Evolutionary conservation across 192 early-diverging fungal species (phyloP).

Genomic region (Coemansia furcata): DNA sequence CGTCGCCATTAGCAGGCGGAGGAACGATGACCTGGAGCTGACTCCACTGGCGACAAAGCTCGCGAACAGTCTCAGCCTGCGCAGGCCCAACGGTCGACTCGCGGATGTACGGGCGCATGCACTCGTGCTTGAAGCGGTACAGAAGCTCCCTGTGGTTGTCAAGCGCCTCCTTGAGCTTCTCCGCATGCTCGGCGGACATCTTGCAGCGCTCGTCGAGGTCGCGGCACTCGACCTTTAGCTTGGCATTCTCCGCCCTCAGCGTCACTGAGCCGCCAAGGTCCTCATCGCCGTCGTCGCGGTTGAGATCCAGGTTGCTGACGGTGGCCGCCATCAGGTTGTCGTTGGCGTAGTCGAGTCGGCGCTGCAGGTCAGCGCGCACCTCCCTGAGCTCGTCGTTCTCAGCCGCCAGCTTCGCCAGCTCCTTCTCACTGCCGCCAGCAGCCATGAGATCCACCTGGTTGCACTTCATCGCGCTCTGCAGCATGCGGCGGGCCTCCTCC

Average conservation of each 20-base stretch:
- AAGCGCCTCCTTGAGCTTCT: slow-evolving; percentile 11
- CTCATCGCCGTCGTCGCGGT: slow-evolving; percentile 5
- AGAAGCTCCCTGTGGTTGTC: slow-evolving; percentile 6
- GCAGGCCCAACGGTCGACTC: slow-evolving; percentile 36
- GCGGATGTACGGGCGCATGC: slow-evolving; percentile 31
- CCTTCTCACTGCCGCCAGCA: slow-evolving; percentile 13
- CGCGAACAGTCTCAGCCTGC: slow-evolving; percentile 31
- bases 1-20: neutral
- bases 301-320: slow-evolving; percentile 11
- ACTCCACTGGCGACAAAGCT: slow-evolving; percentile 39
- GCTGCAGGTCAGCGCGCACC: slow-evolving; percentile 27
- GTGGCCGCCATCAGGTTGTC: slow-evolving; percentile 20
- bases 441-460: slow-evolving; percentile 10
- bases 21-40: slow-evolving; percentile 37
- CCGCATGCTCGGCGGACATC: slow-evolving; percentile 11
- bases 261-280: slow-evolving; percentile 8
- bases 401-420: slow-evolving; percentile 12
- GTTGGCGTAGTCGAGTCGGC: slow-evolving; percentile 24
- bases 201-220: slow-evolving; percentile 11
- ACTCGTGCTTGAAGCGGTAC: slow-evolving; percentile 28
- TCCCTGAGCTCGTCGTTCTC: slow-evolving; percentile 42
- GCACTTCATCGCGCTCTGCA: slow-evolving; percentile 41
- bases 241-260: slow-evolving; percentile 31
- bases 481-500: slow-evolving; percentile 31
- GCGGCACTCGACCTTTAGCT: slow-evolving; percentile 25